phyloP scores from a whole-genome alignment of 176 grass and related monocot species.

The Elaeis guineensis region DNA sequence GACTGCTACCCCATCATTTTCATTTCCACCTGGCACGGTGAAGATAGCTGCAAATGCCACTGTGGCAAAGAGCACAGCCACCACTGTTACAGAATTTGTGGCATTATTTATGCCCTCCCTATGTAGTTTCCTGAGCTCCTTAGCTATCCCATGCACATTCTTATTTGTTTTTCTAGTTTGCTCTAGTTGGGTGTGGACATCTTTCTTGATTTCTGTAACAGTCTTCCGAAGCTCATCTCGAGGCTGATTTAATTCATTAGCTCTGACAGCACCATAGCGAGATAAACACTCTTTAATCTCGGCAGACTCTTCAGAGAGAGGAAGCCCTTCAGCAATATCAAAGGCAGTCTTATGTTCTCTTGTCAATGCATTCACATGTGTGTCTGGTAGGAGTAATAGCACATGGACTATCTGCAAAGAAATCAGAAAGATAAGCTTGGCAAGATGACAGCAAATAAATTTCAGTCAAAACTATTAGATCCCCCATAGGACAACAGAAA shows the following conservation, averaged over 20 bases:
- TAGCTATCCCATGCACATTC: slow-evolving; percentile 93
- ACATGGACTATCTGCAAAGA: slow-evolving; percentile 68
- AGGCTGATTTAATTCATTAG: slow-evolving; percentile 90
- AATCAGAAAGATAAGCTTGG: background rate
- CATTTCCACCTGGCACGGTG: slow-evolving; percentile 82
- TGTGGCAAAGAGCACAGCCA: slow-evolving; percentile 82
- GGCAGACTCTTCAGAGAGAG: slow-evolving; percentile 75
- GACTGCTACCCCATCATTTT: slow-evolving; percentile 44
- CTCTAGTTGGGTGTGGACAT: slow-evolving; percentile 90
- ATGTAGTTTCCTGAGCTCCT: slow-evolving; percentile 87
- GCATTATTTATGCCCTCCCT: slow-evolving; percentile 94
- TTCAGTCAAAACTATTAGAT: no score
- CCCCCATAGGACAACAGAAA: no score
- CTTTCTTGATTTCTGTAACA: slow-evolving; percentile 92
- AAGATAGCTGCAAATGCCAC: slow-evolving; percentile 97
- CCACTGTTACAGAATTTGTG: slow-evolving; percentile 92
- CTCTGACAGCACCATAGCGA: slow-evolving; percentile 65
- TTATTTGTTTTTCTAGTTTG: slow-evolving; percentile 92
- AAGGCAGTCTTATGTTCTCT: slow-evolving; percentile 84
- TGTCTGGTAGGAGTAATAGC: slow-evolving; percentile 76
- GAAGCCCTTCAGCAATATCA: slow-evolving; percentile 86
- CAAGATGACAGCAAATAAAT: no score
- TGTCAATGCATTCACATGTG: slow-evolving; percentile 90
- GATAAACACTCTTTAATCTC: slow-evolving; percentile 81
- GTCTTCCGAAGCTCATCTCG: slow-evolving; percentile 87